A percentile compares a stretch with the other conserved stretches of the same genome.
Conservation (phyloP, 2,329 filamentous ascomycete genomes). For the Colletotrichum trifolii region DNA sequence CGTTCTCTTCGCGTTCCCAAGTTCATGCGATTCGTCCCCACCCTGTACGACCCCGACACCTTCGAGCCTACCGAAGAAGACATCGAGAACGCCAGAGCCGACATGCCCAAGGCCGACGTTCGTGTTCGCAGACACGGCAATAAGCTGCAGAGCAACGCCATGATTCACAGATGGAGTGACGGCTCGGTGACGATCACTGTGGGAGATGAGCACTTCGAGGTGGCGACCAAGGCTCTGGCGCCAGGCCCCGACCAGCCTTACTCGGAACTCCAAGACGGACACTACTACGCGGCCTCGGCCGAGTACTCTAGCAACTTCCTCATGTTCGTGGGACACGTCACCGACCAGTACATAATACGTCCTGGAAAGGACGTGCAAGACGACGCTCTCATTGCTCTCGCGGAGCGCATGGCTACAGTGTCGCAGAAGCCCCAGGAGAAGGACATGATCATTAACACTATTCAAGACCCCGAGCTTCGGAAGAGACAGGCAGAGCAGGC, state of each 20-base stretch:
- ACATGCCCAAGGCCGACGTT: constrained; percentile 72
- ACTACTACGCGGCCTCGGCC: constrained; percentile 80
- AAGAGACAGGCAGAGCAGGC: constrained; percentile 79
- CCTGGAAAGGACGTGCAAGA: constrained; percentile 76
- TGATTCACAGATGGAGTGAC: constrained; percentile 82
- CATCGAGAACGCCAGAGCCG: constrained; percentile 62
- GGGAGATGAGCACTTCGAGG: constrained; percentile 80
- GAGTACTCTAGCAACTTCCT: constrained; percentile 75
- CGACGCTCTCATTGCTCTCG: constrained; percentile 75
- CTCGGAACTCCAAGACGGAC: constrained; percentile 75
- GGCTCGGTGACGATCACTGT: constrained; percentile 81
- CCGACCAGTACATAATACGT: constrained; percentile 75
- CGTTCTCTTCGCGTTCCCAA: constrained; percentile 77
- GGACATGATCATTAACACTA: constrained; percentile 76
- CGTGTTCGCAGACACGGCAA: constrained; percentile 76
- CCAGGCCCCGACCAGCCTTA: constrained; percentile 70
- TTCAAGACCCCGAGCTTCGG: constrained; percentile 79
- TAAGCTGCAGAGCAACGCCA: constrained; percentile 79
- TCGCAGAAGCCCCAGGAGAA: constrained; percentile 66
- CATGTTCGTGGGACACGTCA: constrained; percentile 80
- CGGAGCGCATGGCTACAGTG: constrained; percentile 73
- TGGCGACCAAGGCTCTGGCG: constrained; percentile 76
- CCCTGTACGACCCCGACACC: constrained; percentile 72
- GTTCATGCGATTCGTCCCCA: constrained; percentile 77
- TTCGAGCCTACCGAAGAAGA: constrained; percentile 72